Percentiles rank a stretch among this genome's conserved stretches.
Evolutionary conservation across 2,329 filamentous ascomycete species (phyloP).

Genomic region (Pestalotiopsis sp.): DNA sequence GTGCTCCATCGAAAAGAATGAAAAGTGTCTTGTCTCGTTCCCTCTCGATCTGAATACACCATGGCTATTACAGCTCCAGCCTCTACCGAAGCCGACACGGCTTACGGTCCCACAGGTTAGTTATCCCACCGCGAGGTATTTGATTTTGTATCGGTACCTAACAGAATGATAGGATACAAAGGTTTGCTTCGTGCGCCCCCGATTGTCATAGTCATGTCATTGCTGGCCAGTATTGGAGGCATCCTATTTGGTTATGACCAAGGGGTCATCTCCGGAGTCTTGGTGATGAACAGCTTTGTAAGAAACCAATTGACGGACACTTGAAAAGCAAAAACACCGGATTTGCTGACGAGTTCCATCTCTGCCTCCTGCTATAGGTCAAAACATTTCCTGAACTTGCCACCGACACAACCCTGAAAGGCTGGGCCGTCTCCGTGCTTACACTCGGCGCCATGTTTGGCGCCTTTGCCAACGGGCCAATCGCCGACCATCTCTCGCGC

Average conservation of each 20-base stretch:
- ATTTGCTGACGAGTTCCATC: background rate
- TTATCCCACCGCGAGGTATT: background rate
- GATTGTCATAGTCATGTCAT: background rate
- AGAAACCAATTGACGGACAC: conserved; percentile 30
- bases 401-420: conserved; percentile 48
- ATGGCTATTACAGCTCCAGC: background rate
- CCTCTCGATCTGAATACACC: background rate
- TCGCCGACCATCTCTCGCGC: conserved; percentile 37
- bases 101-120: background rate
- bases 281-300: conserved; percentile 49
- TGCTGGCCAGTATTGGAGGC: conserved; percentile 27
- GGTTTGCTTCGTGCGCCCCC: background rate
- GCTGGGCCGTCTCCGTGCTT: conserved; percentile 55
- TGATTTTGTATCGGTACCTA: background rate
- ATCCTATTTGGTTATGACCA: conserved; percentile 55
- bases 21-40: background rate
- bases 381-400: conserved; percentile 36
- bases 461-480: conserved; percentile 44
- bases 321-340: background rate
- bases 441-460: conserved; percentile 52
- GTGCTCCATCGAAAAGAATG: background rate
- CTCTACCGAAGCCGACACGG: background rate
- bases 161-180: background rate
- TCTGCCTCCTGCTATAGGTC: conserved; percentile 23
- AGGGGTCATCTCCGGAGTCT: conserved; percentile 49